phyloP scores from a whole-genome alignment of 495 filamentous ascomycete genomes.

The Talaromyces stipitatus region DNA sequence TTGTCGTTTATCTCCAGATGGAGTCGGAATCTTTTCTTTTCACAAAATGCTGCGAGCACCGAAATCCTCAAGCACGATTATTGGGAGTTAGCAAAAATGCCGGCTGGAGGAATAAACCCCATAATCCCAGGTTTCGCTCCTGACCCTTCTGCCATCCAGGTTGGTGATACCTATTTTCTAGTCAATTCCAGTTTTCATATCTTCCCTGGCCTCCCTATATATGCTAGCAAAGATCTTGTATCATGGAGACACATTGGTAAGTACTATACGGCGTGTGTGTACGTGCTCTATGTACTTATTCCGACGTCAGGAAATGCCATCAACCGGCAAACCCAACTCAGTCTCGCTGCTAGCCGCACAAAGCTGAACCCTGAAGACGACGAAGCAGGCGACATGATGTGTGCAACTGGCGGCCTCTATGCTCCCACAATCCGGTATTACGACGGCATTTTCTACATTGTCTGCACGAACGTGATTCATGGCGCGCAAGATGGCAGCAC shows the following conservation, averaged over 20 bases:
- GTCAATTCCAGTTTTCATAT: constrained; percentile 29
- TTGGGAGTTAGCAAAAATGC: too few relatives aligned
- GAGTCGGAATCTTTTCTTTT: too few relatives aligned
- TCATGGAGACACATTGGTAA: constrained; percentile 21
- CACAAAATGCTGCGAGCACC: too few relatives aligned
- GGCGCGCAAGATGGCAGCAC: neutral
- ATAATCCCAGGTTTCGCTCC: constrained; percentile 20
- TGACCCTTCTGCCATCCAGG: constrained; percentile 19
- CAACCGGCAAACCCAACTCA: constrained; percentile 9
- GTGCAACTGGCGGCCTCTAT: constrained; percentile 11
- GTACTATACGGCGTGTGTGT: neutral
- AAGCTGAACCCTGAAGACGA: constrained; percentile 7
- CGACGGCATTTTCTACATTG: constrained; percentile 29
- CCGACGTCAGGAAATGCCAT: constrained; percentile 13
- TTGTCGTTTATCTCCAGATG: too few relatives aligned
- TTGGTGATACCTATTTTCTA: constrained; percentile 21
- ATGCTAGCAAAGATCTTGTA: constrained; percentile 24
- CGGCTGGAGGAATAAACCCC: neutral
- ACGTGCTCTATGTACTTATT: neutral
- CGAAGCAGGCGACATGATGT: neutral
- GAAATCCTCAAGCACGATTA: too few relatives aligned
- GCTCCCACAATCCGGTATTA: constrained; percentile 20
- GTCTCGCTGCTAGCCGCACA: constrained; percentile 6
- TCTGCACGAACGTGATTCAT: constrained; percentile 24
- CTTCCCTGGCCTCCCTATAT: constrained; percentile 32